Conservation (phyloP, 176 grass and related monocot genomes). For the Aechmea fasciata region DNA sequence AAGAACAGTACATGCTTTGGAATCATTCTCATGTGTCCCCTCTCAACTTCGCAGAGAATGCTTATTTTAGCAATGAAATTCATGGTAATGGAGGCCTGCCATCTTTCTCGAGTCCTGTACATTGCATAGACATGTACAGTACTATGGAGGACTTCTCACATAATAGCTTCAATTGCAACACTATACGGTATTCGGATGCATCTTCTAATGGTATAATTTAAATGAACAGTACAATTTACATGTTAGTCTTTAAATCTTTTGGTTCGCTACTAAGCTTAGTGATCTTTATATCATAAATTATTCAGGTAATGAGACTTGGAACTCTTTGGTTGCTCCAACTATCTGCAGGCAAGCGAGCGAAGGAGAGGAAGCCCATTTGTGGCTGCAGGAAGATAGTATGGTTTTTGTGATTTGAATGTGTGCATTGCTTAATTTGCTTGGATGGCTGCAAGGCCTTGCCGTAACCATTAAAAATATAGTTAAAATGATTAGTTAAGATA, state of each 20-base stretch:
- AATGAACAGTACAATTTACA: no score
- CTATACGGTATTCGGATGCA: not conserved
- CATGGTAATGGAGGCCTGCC: not conserved
- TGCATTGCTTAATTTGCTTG: no score
- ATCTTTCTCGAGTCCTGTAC: constrained; percentile 5
- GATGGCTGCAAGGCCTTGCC: no score
- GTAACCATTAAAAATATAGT: no score
- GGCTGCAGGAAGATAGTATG: constrained; percentile 18
- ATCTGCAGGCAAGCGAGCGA: constrained; percentile 21
- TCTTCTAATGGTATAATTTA: no score
- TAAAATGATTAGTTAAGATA: no score
- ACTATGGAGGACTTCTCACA: not conserved
- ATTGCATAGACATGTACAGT: constrained; percentile 3
- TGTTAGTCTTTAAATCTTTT: not conserved
- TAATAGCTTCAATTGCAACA: not conserved
- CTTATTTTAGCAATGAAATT: not conserved
- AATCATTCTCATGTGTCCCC: constrained; percentile 10
- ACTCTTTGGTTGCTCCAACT: not conserved
- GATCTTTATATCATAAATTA: not conserved
- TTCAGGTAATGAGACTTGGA: constrained; percentile 20
- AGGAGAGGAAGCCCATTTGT: constrained; percentile 18
- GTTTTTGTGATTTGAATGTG: constrained; percentile 10
- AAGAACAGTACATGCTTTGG: constrained; percentile 10
- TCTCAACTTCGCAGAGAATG: not conserved
- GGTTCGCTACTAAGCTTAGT: not conserved